Evolutionary conservation across 2,329 filamentous ascomycete genomes (phyloP).

Genomic region (Pseudocercospora crystallina): DNA sequence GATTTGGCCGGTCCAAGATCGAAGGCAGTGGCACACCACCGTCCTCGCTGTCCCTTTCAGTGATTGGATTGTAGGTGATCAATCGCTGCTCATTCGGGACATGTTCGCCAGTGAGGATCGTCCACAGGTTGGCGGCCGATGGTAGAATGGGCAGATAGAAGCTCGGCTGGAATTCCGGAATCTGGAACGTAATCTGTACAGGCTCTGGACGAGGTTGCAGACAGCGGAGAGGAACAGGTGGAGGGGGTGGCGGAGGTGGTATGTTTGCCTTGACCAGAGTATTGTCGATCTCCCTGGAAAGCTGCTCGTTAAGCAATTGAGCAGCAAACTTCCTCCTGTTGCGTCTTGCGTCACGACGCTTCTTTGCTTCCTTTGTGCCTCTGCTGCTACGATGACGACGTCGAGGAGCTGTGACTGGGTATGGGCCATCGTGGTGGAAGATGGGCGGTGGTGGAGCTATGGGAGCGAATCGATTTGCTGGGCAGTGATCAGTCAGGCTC

Average conservation of each 20-base stretch:
- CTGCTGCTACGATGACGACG: constrained; percentile 30
- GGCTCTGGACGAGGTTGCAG: too few species aligned
- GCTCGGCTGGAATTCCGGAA: too few species aligned
- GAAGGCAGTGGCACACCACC: constrained; percentile 5
- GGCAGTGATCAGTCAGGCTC: neutral
- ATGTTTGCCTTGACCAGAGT: constrained; percentile 25
- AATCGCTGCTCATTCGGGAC: too few species aligned
- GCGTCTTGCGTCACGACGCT: constrained; percentile 31
- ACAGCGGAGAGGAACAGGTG: constrained; percentile 14
- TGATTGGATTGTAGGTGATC: too few species aligned
- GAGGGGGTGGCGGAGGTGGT: constrained; percentile 24
- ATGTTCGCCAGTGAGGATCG: constrained; percentile 22
- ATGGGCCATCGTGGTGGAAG: constrained; percentile 16
- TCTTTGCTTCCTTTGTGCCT: constrained; percentile 32
- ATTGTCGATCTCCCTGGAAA: constrained; percentile 30
- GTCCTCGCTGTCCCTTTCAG: neutral
- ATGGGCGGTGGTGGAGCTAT: constrained; percentile 20
- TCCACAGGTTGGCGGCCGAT: constrained; percentile 30
- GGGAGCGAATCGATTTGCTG: constrained; percentile 32
- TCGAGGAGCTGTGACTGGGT: constrained; percentile 11
- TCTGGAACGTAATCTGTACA: too few species aligned
- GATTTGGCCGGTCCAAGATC: neutral
- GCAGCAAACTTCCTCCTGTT: constrained; percentile 29
- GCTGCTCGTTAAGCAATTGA: constrained; percentile 32
- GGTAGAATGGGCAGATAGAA: neutral